Conservation (phyloP, 495 filamentous ascomycete species). For the Penicillium pulvis region DNA sequence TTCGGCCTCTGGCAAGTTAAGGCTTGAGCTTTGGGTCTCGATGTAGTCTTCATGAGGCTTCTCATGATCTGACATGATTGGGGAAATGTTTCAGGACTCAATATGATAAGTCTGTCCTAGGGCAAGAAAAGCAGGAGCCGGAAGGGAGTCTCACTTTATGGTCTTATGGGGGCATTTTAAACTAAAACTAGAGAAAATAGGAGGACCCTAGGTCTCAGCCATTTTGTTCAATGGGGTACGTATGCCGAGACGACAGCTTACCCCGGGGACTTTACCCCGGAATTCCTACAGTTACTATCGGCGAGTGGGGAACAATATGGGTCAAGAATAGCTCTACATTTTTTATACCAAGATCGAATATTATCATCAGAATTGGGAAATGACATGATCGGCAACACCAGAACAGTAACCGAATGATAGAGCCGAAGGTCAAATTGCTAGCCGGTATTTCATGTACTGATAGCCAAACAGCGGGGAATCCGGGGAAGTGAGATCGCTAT, state of each 20-base stretch:
- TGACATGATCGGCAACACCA: not conserved
- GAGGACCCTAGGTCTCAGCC: too few relatives aligned
- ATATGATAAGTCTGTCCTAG: too few relatives aligned
- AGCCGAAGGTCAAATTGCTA: not conserved
- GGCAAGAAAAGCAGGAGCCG: too few relatives aligned
- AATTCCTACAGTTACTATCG: not conserved
- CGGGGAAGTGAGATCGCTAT: not conserved
- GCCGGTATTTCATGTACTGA: not conserved
- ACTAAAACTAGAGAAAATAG: too few relatives aligned
- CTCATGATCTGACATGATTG: conserved; percentile 2
- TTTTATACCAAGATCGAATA: not conserved
- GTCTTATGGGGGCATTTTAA: too few relatives aligned
- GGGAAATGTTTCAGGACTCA: too few relatives aligned
- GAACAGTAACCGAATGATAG: not conserved
- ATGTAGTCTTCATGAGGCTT: conserved; percentile 15
- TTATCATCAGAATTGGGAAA: too few relatives aligned
- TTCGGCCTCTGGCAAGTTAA: conserved; percentile 9
- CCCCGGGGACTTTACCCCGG: conserved; percentile 1
- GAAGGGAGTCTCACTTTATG: too few relatives aligned
- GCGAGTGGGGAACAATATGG: too few relatives aligned
- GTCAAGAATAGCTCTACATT: not conserved
- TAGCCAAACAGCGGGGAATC: not conserved
- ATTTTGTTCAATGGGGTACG: not conserved
- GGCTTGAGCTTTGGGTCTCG: conserved; percentile 13
- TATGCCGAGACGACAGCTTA: not conserved